Conservation (phyloP, 2,329 filamentous ascomycete species). For the Sporothrix brunneoviolacea region DNA sequence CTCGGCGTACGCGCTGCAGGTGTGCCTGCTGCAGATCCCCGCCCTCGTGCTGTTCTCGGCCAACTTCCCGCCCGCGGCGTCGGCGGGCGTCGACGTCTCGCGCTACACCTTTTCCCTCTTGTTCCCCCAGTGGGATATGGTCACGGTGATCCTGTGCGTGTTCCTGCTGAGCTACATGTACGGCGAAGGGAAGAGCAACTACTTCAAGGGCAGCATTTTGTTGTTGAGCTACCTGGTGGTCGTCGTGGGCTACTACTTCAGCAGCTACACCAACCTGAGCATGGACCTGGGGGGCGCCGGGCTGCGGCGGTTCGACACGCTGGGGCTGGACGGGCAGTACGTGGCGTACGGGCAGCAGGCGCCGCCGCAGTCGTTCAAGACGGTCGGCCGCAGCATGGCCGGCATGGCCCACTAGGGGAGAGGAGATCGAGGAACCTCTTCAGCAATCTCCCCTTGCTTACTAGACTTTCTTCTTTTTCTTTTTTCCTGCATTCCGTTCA, state of each 20-base stretch:
- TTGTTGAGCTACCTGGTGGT: constrained; percentile 91
- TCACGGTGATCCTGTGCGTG: constrained; percentile 91
- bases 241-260: constrained; percentile 84
- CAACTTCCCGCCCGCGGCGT: constrained; percentile 42
- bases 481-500: no score
- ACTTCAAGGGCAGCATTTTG: constrained; percentile 97
- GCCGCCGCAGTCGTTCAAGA: constrained; percentile 45
- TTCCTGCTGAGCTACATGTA: constrained; percentile 97
- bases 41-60: constrained; percentile 89
- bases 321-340: constrained; percentile 44
- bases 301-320: constrained; percentile 45
- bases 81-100: constrained; percentile 34
- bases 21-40: constrained; percentile 90
- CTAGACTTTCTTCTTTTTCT: no score
- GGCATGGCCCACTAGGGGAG: no score
- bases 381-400: constrained; percentile 40
- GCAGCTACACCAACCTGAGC: constrained; percentile 43
- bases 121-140: constrained; percentile 99
- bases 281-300: constrained; percentile 35
- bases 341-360: constrained; percentile 32
- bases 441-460: no score
- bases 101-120: constrained; percentile 75
- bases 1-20: constrained; percentile 91
- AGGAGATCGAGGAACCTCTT: no score
- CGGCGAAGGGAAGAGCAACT: constrained; percentile 98